phyloP scores from a whole-genome alignment of 331 rosid genomes.

The Cucumis variabilis region DNA sequence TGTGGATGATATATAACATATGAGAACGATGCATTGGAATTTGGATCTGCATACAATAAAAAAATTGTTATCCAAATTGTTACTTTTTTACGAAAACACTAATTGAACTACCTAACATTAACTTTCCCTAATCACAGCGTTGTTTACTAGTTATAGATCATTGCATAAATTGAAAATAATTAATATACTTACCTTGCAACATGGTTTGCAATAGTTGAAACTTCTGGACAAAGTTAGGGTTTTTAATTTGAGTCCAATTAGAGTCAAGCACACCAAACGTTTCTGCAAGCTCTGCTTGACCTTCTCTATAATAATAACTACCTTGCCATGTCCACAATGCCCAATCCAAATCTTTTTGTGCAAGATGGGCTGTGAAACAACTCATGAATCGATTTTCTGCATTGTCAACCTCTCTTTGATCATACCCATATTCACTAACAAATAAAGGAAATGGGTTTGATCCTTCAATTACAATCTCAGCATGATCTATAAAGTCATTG shows the following conservation, averaged over 20 bases:
- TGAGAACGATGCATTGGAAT: background rate
- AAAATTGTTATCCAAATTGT: no score
- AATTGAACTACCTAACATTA: background rate
- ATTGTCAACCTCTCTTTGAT: background rate
- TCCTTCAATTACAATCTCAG: background rate
- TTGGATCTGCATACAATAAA: background rate
- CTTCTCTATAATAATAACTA: background rate
- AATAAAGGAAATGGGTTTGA: background rate
- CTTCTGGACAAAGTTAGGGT: background rate
- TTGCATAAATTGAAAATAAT: no score
- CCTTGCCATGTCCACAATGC: background rate
- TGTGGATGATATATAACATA: background rate
- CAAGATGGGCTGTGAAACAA: background rate
- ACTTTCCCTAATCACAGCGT: background rate
- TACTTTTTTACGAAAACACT: no score
- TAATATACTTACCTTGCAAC: background rate
- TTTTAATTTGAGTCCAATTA: background rate
- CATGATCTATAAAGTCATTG: background rate
- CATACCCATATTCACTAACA: background rate
- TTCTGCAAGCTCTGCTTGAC: background rate
- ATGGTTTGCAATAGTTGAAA: background rate
- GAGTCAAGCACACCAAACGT: background rate
- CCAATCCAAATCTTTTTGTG: background rate
- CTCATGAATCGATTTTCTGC: background rate
- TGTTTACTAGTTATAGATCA: no score